Evolutionary conservation across 1,284 basidiomycete genomes (phyloP).

Genomic region (Cutaneotrichosporon cutaneum): DNA sequence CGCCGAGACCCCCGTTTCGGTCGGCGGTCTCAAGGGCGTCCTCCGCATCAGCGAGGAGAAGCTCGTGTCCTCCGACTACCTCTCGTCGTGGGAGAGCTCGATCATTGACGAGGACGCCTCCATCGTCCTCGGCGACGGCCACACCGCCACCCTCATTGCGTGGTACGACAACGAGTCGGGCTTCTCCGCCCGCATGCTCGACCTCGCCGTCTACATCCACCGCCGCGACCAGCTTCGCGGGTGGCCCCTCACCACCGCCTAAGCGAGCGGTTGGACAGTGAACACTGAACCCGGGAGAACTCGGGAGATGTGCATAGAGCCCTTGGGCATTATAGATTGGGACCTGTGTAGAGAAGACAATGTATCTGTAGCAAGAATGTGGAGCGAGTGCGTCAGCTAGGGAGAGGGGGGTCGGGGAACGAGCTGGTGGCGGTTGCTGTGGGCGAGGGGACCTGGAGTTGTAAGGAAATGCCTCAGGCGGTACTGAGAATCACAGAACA

Average conservation of each 20-base stretch:
- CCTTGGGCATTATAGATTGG: constrained; percentile 1
- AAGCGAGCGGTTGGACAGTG: neutral
- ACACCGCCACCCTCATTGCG: constrained; percentile 50
- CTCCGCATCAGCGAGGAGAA: constrained; percentile 51
- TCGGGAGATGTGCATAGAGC: constrained; percentile 3
- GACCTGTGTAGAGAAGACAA: constrained; percentile 8
- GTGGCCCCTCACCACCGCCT: constrained; percentile 4
- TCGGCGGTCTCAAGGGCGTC: constrained; percentile 38
- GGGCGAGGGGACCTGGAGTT: too few species aligned
- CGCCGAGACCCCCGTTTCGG: constrained; percentile 27
- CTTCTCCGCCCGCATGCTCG: constrained; percentile 33
- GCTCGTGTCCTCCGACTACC: constrained; percentile 53
- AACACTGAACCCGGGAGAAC: neutral
- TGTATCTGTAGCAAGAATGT: constrained; percentile 2
- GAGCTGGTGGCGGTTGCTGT: neutral
- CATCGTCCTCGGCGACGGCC: constrained; percentile 42
- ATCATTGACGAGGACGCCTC: constrained; percentile 52
- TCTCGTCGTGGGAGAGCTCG: constrained; percentile 41
- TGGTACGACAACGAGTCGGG: constrained; percentile 54
- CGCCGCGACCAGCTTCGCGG: constrained; percentile 11
- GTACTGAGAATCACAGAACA: too few species aligned
- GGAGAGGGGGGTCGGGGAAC: neutral
- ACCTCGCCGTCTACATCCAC: constrained; percentile 26
- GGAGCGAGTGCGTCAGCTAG: neutral
- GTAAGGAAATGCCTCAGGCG: too few species aligned